Evolutionary conservation across 345 rosid genomes (phyloP), one percentile per base, ranked within the genome.

Genomic region (Pseudoturritis turrita): DNA sequence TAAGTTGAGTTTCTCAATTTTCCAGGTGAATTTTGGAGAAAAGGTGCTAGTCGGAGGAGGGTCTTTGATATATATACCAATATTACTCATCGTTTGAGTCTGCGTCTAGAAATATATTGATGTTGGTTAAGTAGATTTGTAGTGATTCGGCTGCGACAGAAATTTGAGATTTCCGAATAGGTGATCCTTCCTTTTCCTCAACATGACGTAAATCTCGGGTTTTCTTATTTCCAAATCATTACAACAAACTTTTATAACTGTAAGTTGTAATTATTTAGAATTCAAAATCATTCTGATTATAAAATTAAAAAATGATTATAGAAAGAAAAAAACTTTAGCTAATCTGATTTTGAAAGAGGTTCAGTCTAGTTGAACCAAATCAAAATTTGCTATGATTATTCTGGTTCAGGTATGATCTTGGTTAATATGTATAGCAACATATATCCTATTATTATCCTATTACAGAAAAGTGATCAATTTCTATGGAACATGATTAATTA

Each of bases 191-290:
- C 62, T 62, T 71, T 62, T 53, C 31, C 53, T 61, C 19, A 22
- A 43, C 29, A 7, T 72, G 47, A 21, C 37, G 33, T 54, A 54
- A n/a, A 62, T 43, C 47, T 53, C 70, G 35, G 36, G 13, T 54
- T 63, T 72, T 63, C 50, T 23, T 54, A 35, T 23, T 72, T 53
- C 18, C 33, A 72, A 44, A 73, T 73, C 71, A 73, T 73, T 55
- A 46, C 65, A 73, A 65, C 65, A n/a, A n/a, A n/a, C n/a, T n/a
- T n/a, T n/a, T n/a, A n/a, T n/a, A n/a, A n/a, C n/a, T n/a, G n/a
- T n/a, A n/a, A n/a, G n/a, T n/a, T n/a, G n/a, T n/a, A n/a, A n/a
- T n/a, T n/a, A n/a, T n/a, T n/a, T n/a, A n/a, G n/a, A n/a, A n/a
- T 29, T 41, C 5, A 29, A 59, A 17, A 25, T 58, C 26, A 22